Evolutionary conservation across 345 rosid genomes (phyloP).

Genomic region (Corymbia maculata): DNA sequence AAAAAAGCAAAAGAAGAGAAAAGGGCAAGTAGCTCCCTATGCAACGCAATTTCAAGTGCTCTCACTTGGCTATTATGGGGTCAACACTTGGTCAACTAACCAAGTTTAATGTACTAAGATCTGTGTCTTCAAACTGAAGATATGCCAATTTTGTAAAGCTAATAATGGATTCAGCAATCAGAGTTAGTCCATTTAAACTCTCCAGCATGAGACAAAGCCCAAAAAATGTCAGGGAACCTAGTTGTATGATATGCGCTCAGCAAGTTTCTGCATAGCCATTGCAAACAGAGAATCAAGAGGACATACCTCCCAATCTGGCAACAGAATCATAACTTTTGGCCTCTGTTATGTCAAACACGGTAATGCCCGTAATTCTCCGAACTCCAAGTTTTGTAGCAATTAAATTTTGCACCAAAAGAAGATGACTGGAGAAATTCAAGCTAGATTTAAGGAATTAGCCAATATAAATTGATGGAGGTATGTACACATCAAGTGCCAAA

Average conservation of each 20-base stretch:
- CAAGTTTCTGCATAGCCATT: background rate
- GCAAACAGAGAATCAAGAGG: background rate
- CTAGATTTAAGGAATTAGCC: background rate
- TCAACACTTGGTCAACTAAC: background rate
- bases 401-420: slow-evolving; percentile 44
- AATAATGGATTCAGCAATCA: background rate
- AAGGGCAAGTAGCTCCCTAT: background rate
- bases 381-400: slow-evolving; percentile 78
- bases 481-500: background rate
- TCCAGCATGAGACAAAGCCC: background rate
- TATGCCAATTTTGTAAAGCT: background rate
- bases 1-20: background rate
- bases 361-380: slow-evolving; percentile 61
- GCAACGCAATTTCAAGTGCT: background rate
- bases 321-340: slow-evolving; percentile 43
- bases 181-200: background rate
- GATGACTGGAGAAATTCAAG: background rate
- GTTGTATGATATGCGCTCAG: background rate
- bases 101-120: background rate
- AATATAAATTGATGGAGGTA: background rate
- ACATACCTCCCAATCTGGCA: slow-evolving; percentile 84
- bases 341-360: slow-evolving; percentile 55
- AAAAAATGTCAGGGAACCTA: background rate
- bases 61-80: background rate
- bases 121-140: background rate